phyloP scores from a whole-genome alignment of 176 grass and related monocot genomes.

The Luzula sylvatica region DNA sequence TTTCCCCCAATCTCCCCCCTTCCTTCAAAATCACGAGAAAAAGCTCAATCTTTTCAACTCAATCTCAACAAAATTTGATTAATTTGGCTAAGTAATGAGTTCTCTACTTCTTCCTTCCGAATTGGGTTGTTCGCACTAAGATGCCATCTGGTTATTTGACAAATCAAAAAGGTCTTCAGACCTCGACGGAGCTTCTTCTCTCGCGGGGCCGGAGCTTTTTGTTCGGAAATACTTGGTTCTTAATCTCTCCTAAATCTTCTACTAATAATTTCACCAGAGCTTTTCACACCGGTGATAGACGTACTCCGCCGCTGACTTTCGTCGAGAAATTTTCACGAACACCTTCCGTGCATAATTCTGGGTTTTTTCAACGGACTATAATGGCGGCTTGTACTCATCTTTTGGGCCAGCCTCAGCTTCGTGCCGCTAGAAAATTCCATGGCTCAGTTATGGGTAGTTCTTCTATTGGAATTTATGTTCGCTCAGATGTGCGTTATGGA shows the following conservation, averaged over 20 bases:
- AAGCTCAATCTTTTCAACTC: no score
- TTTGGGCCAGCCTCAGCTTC: slow-evolving; percentile 40
- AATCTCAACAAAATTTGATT: no score
- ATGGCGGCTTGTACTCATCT: slow-evolving; percentile 15
- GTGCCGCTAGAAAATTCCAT: not conserved
- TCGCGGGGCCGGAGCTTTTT: slow-evolving; percentile 47
- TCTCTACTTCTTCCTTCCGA: not conserved
- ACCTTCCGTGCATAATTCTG: slow-evolving; percentile 20
- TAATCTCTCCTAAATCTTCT: slow-evolving; percentile 40
- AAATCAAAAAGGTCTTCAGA: slow-evolving; percentile 30
- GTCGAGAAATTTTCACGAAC: slow-evolving; percentile 32
- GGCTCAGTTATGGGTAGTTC: slow-evolving; percentile 26
- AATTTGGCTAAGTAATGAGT: slow-evolving; percentile 5
- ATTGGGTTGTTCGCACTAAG: slow-evolving; percentile 9
- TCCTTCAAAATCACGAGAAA: no score
- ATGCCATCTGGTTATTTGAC: slow-evolving; percentile 17
- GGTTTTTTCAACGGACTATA: not conserved
- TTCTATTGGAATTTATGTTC: slow-evolving; percentile 33
- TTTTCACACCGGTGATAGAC: slow-evolving; percentile 38
- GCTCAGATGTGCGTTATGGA: slow-evolving; percentile 37
- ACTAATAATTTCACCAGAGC: slow-evolving; percentile 20
- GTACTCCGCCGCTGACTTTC: slow-evolving; percentile 31
- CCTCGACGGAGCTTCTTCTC: slow-evolving; percentile 31
- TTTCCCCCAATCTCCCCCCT: no score
- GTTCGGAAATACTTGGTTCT: slow-evolving; percentile 74